Percentiles rank a stretch among this genome's conserved stretches.
phyloP scores from a whole-genome alignment of 2,329 filamentous ascomycete species.

The Cercospora canescens region DNA sequence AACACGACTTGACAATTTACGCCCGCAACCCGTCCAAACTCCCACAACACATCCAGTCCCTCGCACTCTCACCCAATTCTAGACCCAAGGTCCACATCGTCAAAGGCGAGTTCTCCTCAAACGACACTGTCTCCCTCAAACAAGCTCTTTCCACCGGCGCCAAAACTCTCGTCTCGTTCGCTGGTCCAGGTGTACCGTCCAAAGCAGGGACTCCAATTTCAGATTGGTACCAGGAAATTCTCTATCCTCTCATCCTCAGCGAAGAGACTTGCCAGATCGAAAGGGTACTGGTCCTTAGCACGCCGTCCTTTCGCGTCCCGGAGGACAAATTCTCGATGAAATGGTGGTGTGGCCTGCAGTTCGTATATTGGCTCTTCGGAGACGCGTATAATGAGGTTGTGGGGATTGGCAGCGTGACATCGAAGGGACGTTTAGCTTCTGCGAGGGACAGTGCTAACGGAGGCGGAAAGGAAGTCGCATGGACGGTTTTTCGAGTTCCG shows the following conservation, averaged over 20 bases:
- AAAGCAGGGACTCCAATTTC: slow-evolving; percentile 20
- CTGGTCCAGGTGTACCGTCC: slow-evolving; percentile 17
- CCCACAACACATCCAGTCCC: slow-evolving; percentile 9
- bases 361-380: slow-evolving; percentile 15
- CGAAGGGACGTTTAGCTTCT: background rate
- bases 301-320: slow-evolving; percentile 15
- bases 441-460: background rate
- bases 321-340: slow-evolving; percentile 15
- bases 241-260: slow-evolving; percentile 16
- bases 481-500: slow-evolving; percentile 27
- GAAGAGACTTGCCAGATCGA: slow-evolving; percentile 10
- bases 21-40: slow-evolving; percentile 25
- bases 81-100: slow-evolving; percentile 14
- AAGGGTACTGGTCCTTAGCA: slow-evolving; percentile 17
- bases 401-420: slow-evolving; percentile 20
- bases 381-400: slow-evolving; percentile 22
- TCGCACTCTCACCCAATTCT: background rate
- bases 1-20: slow-evolving; percentile 24
- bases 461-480: slow-evolving; percentile 16
- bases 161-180: slow-evolving; percentile 23
- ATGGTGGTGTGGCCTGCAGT: slow-evolving; percentile 15
- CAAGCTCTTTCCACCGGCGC: slow-evolving; percentile 20
- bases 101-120: slow-evolving; percentile 19
- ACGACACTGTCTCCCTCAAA: slow-evolving; percentile 16
- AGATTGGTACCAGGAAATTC: slow-evolving; percentile 20